Percentiles rank a stretch among this genome's conserved stretches.
Conservation (phyloP, 2,329 filamentous ascomycete genomes). For the Alternaria incomplexa region DNA sequence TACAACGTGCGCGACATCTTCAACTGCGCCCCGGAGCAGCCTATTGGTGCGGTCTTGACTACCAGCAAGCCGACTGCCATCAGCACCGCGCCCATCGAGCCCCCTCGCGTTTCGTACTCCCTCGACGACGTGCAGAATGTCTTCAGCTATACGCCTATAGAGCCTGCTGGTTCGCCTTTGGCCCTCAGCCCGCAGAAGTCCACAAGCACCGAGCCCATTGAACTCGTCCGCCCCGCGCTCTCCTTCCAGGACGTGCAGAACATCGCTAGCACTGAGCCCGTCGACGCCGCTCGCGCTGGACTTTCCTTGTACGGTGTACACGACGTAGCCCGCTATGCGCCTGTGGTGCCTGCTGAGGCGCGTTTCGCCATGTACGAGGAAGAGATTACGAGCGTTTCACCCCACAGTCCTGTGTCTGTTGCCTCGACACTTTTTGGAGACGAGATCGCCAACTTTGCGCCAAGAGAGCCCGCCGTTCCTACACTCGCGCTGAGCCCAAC, state of each 20-base stretch:
- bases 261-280: not conserved
- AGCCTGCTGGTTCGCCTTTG: not conserved
- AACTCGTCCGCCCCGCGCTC: not conserved
- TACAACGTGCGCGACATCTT: not conserved
- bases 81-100: not conserved
- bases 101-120: not conserved
- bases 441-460: not conserved
- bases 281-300: not conserved
- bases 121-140: not conserved
- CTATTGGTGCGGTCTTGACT: not conserved
- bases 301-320: not conserved
- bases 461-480: not conserved
- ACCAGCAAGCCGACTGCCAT: not conserved
- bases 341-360: not conserved
- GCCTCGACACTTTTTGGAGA: not conserved
- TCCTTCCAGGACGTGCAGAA: not conserved
- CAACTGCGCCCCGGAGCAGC: not conserved
- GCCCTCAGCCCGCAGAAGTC: not conserved
- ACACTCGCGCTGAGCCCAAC: not conserved
- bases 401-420: not conserved
- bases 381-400: not conserved
- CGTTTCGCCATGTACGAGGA: not conserved
- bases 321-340: not conserved
- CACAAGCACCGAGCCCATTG: not conserved
- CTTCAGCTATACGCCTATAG: not conserved